Evolutionary conservation across 208 protist genomes (phyloP).

Genomic region (Balamuthia mandrillaris): DNA sequence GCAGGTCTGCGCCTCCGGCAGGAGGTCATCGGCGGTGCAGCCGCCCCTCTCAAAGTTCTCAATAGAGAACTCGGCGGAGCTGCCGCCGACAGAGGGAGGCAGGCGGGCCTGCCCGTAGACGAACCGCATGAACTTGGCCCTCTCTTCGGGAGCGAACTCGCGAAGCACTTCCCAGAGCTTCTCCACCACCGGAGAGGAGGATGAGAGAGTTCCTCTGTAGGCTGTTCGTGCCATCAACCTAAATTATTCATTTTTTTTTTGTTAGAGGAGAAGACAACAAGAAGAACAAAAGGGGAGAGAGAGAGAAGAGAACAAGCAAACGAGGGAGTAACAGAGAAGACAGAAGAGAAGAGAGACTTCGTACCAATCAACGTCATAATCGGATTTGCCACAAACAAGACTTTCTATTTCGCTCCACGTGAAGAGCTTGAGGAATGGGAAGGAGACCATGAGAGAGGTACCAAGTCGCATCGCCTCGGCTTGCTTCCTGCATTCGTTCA

Average conservation of each 20-base stretch:
- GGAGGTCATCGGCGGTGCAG: neutral
- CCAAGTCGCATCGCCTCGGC: neutral
- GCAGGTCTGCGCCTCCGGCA: neutral
- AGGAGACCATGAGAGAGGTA: neutral
- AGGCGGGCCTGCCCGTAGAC: neutral
- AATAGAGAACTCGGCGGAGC: neutral
- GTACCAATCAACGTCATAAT: no score
- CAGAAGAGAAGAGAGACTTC: no score
- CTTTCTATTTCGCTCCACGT: no score
- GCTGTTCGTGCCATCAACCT: neutral
- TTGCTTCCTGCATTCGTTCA: neutral
- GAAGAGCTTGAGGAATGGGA: no score
- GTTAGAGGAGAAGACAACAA: no score
- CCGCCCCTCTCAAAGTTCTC: neutral
- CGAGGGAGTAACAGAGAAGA: no score
- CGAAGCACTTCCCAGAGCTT: neutral
- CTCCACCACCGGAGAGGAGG: neutral
- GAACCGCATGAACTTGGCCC: neutral
- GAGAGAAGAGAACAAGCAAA: no score
- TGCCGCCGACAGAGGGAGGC: neutral
- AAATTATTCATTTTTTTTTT: no score
- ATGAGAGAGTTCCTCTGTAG: neutral
- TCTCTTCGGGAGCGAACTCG: neutral
- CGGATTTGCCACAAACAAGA: no score
- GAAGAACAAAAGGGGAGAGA: no score